Evolutionary conservation across 805 yeast genomes (phyloP).

Genomic region (Yarrowia sp.): DNA sequence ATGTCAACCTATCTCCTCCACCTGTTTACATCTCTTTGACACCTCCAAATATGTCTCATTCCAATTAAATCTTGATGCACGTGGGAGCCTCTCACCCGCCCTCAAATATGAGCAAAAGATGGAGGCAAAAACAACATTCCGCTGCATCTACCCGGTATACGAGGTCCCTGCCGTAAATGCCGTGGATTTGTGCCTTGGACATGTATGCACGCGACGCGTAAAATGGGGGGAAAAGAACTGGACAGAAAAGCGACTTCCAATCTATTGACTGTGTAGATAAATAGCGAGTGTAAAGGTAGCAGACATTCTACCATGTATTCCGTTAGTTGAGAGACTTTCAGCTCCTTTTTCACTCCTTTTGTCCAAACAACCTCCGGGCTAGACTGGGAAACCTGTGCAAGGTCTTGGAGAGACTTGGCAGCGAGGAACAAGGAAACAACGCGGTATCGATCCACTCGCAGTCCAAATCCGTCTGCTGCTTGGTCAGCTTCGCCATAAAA

Average conservation of each 20-base stretch:
- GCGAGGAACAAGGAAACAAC: conserved; percentile 1
- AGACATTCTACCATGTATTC: no score
- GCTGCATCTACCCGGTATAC: conserved; percentile 7
- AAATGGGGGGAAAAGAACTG: no score
- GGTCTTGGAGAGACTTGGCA: conserved; percentile 10
- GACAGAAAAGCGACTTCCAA: no score
- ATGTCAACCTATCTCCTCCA: no score
- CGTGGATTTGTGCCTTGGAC: neutral
- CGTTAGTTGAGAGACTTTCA: no score
- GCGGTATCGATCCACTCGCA: conserved; percentile 6
- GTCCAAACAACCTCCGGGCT: neutral
- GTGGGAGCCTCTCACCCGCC: conserved; percentile 7
- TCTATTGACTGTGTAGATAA: no score
- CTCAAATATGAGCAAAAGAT: neutral
- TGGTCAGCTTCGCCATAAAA: conserved; percentile 2
- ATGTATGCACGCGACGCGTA: no score
- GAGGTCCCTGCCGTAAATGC: neutral
- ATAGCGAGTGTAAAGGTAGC: no score
- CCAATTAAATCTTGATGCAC: conserved; percentile 21
- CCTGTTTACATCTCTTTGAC: neutral
- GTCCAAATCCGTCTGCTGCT: conserved; percentile 11
- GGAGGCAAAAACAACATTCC: conserved; percentile 4
- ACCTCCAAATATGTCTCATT: conserved; percentile 17
- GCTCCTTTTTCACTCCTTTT: no score
- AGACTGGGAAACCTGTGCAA: conserved; percentile 9